Conservation (phyloP, 768 basidiomycete genomes). For the Amanita pallidorosea region DNA sequence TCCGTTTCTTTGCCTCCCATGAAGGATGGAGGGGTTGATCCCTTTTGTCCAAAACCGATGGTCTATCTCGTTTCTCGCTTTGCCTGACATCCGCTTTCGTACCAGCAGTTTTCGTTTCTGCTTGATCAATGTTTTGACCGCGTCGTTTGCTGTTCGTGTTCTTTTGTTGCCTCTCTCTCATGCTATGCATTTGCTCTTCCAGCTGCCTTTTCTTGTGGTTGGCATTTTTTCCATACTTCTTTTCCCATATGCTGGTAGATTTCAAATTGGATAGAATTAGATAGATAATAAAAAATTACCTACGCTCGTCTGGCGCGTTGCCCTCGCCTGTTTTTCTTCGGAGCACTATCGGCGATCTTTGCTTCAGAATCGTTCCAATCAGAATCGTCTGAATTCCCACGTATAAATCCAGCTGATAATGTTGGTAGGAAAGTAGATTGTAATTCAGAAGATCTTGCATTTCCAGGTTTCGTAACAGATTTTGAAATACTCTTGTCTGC, state of each 20-base stretch:
- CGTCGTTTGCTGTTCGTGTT: background rate
- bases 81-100: background rate
- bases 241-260: slow-evolving; percentile 83
- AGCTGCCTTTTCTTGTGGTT: slow-evolving; percentile 78
- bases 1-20: slow-evolving; percentile 87
- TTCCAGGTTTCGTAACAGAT: background rate
- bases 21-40: slow-evolving; percentile 71
- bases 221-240: slow-evolving; percentile 84
- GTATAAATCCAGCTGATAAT: slow-evolving; percentile 75
- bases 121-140: background rate
- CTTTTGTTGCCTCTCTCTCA: background rate
- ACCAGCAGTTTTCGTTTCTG: background rate
- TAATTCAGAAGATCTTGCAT: slow-evolving; percentile 8
- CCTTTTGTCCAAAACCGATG: slow-evolving; percentile 10
- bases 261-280: background rate
- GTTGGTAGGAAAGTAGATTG: slow-evolving; percentile 68
- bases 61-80: background rate
- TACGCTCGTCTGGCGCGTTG: slow-evolving; percentile 92
- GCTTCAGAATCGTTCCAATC: slow-evolving; percentile 64
- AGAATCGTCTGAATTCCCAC: slow-evolving; percentile 68
- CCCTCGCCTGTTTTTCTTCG: slow-evolving; percentile 81
- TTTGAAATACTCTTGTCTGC: slow-evolving; percentile 10
- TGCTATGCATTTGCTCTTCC: slow-evolving; percentile 8
- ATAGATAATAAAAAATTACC: slow-evolving; percentile 25
- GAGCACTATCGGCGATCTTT: slow-evolving; percentile 33